These are phyloP conservation scores for Solanum clarkiae DNA, from an alignment of 257 asterid genomes.

Conservation along the genomic window DNA sequence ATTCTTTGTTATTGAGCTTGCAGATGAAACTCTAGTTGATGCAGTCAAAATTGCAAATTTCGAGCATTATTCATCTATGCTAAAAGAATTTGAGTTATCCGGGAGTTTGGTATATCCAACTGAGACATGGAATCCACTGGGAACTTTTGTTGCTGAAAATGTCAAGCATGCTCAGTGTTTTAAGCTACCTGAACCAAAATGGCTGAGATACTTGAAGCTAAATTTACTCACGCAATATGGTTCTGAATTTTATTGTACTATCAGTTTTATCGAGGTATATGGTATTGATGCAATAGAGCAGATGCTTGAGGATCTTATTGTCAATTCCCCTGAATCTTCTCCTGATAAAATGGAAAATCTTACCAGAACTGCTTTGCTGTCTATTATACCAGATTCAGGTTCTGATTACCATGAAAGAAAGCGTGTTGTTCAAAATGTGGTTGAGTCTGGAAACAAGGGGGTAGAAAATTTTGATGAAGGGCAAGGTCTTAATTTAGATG, in stretches of 20 bases:
- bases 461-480: conserved; percentile 29
- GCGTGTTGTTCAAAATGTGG: conserved; percentile 8
- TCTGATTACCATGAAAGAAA: conserved; percentile 20
- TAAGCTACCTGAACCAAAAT: conserved; percentile 76
- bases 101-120: conserved; percentile 80
- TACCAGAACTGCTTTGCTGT: conserved; percentile 35
- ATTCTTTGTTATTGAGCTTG: conserved; percentile 66
- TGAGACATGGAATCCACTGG: conserved; percentile 59
- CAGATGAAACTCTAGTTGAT: conserved; percentile 80
- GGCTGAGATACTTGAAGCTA: conserved; percentile 84
- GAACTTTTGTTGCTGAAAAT: conserved; percentile 71
- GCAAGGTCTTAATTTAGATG: conserved; percentile 20
- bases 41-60: conserved; percentile 81
- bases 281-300: conserved; percentile 94
- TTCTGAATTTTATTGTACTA: conserved; percentile 81
- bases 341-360: conserved; percentile 18
- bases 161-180: conserved; percentile 78
- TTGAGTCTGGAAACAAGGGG: conserved; percentile 21
- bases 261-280: conserved; percentile 82
- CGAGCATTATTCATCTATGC: conserved; percentile 83
- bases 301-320: conserved; percentile 94
- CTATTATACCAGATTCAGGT: conserved; percentile 22
- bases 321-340: conserved; percentile 43
- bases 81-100: conserved; percentile 65
- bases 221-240: conserved; percentile 74